Evolutionary conservation across 352 stramenopile species (phyloP).

Genomic region (Pythium guiyangense): DNA sequence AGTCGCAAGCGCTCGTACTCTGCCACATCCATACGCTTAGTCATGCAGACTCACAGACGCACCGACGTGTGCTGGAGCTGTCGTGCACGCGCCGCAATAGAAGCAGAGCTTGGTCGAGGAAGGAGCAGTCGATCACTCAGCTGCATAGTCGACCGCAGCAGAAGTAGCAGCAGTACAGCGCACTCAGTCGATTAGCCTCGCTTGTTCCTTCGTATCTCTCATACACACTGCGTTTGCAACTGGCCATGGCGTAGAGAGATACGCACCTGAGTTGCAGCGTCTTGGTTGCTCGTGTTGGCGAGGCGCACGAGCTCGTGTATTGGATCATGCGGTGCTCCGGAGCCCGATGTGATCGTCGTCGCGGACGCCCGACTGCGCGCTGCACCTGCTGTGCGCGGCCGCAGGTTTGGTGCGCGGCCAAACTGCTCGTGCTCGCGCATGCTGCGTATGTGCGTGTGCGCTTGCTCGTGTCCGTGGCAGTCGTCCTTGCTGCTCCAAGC

Average conservation of each 20-base stretch:
- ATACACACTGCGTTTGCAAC: background rate
- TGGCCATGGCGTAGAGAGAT: background rate
- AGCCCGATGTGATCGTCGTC: background rate
- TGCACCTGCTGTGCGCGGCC: too few relatives aligned
- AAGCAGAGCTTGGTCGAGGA: slow-evolving; percentile 30
- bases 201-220: slow-evolving; percentile 1
- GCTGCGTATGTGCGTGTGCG: background rate
- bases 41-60: background rate
- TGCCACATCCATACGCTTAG: background rate
- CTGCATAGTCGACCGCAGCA: too few relatives aligned
- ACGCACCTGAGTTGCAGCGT: slow-evolving; percentile 3
- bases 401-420: slow-evolving; percentile 37
- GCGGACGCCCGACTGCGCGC: background rate
- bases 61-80: background rate
- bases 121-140: slow-evolving; percentile 43
- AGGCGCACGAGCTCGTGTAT: slow-evolving; percentile 18
- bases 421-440: slow-evolving; percentile 50
- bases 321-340: background rate
- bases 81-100: too few relatives aligned
- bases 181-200: background rate
- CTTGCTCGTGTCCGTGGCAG: too few relatives aligned
- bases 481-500: too few relatives aligned
- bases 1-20: background rate
- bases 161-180: background rate
- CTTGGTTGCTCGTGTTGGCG: slow-evolving; percentile 7